A percentile compares a stretch with the other conserved stretches of the same genome.
phyloP scores from a whole-genome alignment of 139 green algal species.

The Chlorella sp. region DNA sequence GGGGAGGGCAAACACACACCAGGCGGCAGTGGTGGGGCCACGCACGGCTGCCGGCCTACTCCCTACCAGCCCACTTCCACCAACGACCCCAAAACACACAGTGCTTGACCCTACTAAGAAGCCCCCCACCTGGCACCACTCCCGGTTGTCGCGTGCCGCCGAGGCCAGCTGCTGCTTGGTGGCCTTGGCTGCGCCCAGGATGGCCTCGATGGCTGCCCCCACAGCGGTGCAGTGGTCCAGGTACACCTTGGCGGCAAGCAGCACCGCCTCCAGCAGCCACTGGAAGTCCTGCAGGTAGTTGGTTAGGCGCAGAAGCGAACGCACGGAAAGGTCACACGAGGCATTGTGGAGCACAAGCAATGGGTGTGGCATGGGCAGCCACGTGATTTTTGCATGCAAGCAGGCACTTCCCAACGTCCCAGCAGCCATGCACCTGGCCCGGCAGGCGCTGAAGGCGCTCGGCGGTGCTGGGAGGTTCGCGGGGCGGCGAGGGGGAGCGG shows the following conservation, averaged over 20 bases:
- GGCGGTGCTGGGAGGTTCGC: neutral
- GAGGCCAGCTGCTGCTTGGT: slow-evolving; percentile 5
- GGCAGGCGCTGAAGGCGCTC: slow-evolving; percentile 42
- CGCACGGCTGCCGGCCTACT: too few relatives aligned
- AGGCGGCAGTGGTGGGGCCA: too few relatives aligned
- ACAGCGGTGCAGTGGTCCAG: slow-evolving; percentile 43
- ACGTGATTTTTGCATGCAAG: too few relatives aligned
- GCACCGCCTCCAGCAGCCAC: slow-evolving; percentile 60
- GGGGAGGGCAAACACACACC: too few relatives aligned
- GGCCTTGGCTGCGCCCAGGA: slow-evolving; percentile 32
- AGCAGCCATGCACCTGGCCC: slow-evolving; percentile 18
- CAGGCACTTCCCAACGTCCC: too few relatives aligned
- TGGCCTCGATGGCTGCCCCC: slow-evolving; percentile 10
- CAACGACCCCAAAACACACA: too few relatives aligned
- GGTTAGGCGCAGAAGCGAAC: too few relatives aligned
- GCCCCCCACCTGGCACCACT: slow-evolving; percentile 53
- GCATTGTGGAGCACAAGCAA: too few relatives aligned
- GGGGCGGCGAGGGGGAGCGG: neutral
- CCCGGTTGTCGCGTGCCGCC: slow-evolving; percentile 24
- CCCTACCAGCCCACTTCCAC: too few relatives aligned
- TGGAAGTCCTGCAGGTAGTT: slow-evolving; percentile 51
- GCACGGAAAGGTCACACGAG: too few relatives aligned
- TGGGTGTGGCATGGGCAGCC: too few relatives aligned
- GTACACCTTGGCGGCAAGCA: slow-evolving; percentile 48
- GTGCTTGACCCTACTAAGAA: too few relatives aligned